These are phyloP conservation scores for Podospora comata DNA, from an alignment of 495 filamentous ascomycete species.

Conservation along the genomic window DNA sequence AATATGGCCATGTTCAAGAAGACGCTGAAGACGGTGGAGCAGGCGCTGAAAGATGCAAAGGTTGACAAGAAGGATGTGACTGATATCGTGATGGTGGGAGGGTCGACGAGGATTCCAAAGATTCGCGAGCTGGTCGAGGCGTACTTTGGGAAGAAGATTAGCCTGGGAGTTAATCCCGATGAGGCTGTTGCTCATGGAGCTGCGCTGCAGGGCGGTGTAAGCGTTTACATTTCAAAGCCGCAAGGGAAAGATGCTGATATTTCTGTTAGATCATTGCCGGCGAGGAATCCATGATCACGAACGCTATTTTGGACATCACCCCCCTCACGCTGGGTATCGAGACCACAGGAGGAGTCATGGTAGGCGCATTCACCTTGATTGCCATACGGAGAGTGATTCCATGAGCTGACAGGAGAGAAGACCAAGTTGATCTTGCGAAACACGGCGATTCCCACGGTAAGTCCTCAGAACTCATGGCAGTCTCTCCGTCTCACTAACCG, in stretches of 20 bases:
- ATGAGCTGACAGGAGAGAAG: not conserved
- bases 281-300: not conserved
- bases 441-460: conserved; percentile 75
- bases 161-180: conserved; percentile 92
- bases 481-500: not conserved
- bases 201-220: conserved; percentile 81
- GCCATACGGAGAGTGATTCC: conserved; percentile 31
- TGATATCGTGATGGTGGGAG: conserved; percentile 84
- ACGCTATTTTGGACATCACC: conserved; percentile 78
- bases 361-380: conserved; percentile 65
- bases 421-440: conserved; percentile 45
- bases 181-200: conserved; percentile 94
- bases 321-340: conserved; percentile 94
- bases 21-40: conserved; percentile 91
- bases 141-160: conserved; percentile 89
- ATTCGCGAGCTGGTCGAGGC: conserved; percentile 85
- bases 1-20: conserved; percentile 93
- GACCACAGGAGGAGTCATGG: conserved; percentile 92
- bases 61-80: conserved; percentile 74
- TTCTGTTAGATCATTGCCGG: conserved; percentile 35
- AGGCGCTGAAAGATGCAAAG: conserved; percentile 82
- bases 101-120: conserved; percentile 91
- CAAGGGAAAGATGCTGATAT: not conserved
- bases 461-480: not conserved
- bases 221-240: conserved; percentile 7